These are phyloP conservation scores for Aspergillus incahuasiensis DNA, from an alignment of 495 filamentous ascomycete species.

Conservation along the genomic window DNA sequence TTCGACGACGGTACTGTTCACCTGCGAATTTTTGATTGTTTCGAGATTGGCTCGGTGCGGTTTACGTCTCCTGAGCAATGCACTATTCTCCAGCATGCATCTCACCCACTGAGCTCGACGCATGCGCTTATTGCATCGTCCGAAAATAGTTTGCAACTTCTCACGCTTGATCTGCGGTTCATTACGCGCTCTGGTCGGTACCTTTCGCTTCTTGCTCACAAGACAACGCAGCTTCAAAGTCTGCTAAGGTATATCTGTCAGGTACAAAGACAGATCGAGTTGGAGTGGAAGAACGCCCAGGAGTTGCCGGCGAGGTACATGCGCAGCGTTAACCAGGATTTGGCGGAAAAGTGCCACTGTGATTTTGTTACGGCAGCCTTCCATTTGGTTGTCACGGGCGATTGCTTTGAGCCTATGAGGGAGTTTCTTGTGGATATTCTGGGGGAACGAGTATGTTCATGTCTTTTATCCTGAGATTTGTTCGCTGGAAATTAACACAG, in stretches of 20 bases:
- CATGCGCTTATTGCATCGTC: slow-evolving; percentile 61
- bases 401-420: slow-evolving; percentile 67
- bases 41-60: slow-evolving; percentile 69
- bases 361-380: slow-evolving; percentile 73
- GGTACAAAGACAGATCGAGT: slow-evolving; percentile 65
- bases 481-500: slow-evolving; percentile 11
- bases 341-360: slow-evolving; percentile 53
- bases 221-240: slow-evolving; percentile 82
- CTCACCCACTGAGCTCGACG: slow-evolving; percentile 68
- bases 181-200: slow-evolving; percentile 74
- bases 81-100: slow-evolving; percentile 52
- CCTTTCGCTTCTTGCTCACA: slow-evolving; percentile 75
- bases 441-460: slow-evolving; percentile 63
- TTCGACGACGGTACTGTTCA: slow-evolving; percentile 76
- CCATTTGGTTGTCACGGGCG: slow-evolving; percentile 80
- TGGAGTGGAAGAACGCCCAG: slow-evolving; percentile 76
- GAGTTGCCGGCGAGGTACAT: slow-evolving; percentile 77
- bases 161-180: slow-evolving; percentile 80
- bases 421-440: slow-evolving; percentile 91
- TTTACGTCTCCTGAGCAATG: slow-evolving; percentile 26
- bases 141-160: slow-evolving; percentile 47
- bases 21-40: slow-evolving; percentile 84
- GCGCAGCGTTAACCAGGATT: slow-evolving; percentile 63
- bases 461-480: not conserved
- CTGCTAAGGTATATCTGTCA: slow-evolving; percentile 77